These are phyloP conservation scores for Boletus semigastroideus DNA, from an alignment of 1,284 basidiomycete species.

Conservation along the genomic window DNA sequence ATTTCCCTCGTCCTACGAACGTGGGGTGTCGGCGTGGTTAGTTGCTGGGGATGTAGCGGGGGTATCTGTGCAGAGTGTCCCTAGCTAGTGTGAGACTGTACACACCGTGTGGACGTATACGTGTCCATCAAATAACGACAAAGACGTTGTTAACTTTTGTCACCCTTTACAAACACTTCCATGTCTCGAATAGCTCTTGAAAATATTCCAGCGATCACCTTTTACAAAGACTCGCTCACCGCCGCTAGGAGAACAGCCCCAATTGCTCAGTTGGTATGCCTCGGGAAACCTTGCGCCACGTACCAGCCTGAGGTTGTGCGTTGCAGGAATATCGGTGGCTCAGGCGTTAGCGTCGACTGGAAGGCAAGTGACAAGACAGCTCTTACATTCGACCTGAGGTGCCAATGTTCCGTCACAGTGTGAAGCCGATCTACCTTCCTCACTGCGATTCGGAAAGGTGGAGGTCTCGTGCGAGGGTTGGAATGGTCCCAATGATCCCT, in stretches of 20 bases:
- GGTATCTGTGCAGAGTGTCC: constrained; percentile 72
- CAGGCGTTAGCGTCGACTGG: constrained; percentile 81
- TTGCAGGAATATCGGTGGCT: constrained; percentile 77
- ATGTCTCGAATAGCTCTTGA: constrained; percentile 72
- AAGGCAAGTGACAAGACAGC: constrained; percentile 48
- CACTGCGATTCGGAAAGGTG: constrained; percentile 78
- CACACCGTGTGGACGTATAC: constrained; percentile 1
- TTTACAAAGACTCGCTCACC: constrained; percentile 73
- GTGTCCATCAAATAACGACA: constrained; percentile 8
- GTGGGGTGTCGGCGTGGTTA: constrained; percentile 69
- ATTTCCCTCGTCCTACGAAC: constrained; percentile 76
- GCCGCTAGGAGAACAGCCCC: constrained; percentile 63
- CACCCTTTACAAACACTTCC: not conserved
- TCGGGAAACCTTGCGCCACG: constrained; percentile 73
- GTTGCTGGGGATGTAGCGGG: constrained; percentile 83
- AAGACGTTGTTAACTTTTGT: not conserved
- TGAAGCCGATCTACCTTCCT: constrained; percentile 83
- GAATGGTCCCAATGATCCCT: constrained; percentile 73
- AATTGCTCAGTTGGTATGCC: constrained; percentile 77
- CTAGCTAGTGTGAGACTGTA: not conserved
- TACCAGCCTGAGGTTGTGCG: constrained; percentile 87
- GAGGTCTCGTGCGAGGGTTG: constrained; percentile 90
- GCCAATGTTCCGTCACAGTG: constrained; percentile 50
- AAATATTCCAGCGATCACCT: constrained; percentile 73
- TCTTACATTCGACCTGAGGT: constrained; percentile 14